These are phyloP conservation scores for Alternaria solani DNA, from an alignment of 2,329 filamentous ascomycete genomes.

Conservation along the genomic window DNA sequence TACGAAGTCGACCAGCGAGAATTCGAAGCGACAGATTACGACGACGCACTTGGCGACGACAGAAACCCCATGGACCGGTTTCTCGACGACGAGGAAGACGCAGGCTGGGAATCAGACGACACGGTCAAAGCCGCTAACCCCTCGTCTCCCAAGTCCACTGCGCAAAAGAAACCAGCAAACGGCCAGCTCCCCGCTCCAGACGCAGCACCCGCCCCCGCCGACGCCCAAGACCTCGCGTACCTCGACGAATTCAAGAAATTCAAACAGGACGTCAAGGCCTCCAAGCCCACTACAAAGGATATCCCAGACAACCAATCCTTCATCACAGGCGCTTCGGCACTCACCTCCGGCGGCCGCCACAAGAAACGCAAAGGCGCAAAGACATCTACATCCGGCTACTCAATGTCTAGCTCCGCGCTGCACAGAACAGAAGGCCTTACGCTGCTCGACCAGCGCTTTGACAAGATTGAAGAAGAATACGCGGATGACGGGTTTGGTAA, in stretches of 20 bases:
- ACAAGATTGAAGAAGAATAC: slow-evolving; percentile 85
- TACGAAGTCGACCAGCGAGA: slow-evolving; percentile 80
- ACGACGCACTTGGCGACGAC: slow-evolving; percentile 27
- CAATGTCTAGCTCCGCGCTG: slow-evolving; percentile 89
- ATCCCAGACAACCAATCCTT: slow-evolving; percentile 71
- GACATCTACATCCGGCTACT: slow-evolving; percentile 86
- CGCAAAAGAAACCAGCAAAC: slow-evolving; percentile 38
- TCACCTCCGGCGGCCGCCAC: slow-evolving; percentile 74
- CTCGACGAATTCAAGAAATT: slow-evolving; percentile 92
- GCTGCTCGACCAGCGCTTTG: slow-evolving; percentile 88
- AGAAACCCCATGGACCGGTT: slow-evolving; percentile 53
- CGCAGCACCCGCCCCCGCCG: slow-evolving; percentile 44
- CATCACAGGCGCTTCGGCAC: slow-evolving; percentile 73
- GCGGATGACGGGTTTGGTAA: slow-evolving; percentile 47
- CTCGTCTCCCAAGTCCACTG: slow-evolving; percentile 50
- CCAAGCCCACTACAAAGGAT: slow-evolving; percentile 42
- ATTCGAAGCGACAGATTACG: slow-evolving; percentile 70
- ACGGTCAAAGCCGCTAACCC: slow-evolving; percentile 71
- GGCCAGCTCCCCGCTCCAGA: slow-evolving; percentile 47
- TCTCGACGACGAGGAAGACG: slow-evolving; percentile 68
- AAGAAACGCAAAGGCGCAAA: slow-evolving; percentile 97
- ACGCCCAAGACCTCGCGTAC: slow-evolving; percentile 76
- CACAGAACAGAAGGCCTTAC: slow-evolving; percentile 87
- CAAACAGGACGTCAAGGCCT: slow-evolving; percentile 74
- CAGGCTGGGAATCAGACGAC: slow-evolving; percentile 93